Evolutionary conservation across 441 rosid genomes (phyloP), one percentile per base, ranked within the genome.

Genomic region (Manihot esculenta): DNA sequence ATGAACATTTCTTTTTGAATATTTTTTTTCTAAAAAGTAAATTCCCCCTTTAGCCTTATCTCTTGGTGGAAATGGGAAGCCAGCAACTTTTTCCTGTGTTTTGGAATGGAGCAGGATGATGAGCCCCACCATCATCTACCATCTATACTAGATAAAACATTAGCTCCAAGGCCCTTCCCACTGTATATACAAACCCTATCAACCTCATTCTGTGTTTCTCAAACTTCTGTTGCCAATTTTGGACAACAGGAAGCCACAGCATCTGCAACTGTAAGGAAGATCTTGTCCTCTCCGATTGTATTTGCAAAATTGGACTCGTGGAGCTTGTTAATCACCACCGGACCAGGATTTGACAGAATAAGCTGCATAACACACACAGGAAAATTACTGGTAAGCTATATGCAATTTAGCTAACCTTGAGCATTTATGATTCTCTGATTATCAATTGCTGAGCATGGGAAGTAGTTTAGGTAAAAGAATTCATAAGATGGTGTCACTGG

Each of bases 281-380:
- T 88, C 8, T 80, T 84, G 72, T 88, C 89, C 51, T 89, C 88
- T 0, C 98, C 93, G 10, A 94, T 76, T 76, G 76, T 41, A 15
- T 76, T 69, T 0, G 85, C 71, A 10, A 88, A 87, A 12, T 74
- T 60, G 13, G 96, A 92, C 1, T 90, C 82, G 26, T 90, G 86
- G 58, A 94, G 80, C 84, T 94, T 92, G 79, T 88, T 84, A 3
- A 94, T 87, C 74, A 94, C 99, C 71, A 65, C 80, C 2, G 93
- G 81, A 24, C 97, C 98, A 13, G 97, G 98, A 77, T 94, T 94
- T 53, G 99, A 93, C 49, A 94, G 81, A 62, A 88, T 75, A 60
- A 94, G 87, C 97, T 94, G 92, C 38, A n/a, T 17, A 0, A 18
- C 27, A 44, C 21, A n/a, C 42, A 38, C 27, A 30, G 9, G 45